Percentiles rank a stretch among this genome's conserved stretches.
Evolutionary conservation across 2,329 filamentous ascomycete species (phyloP).

Genomic region (Sporothrix dimorphospora): DNA sequence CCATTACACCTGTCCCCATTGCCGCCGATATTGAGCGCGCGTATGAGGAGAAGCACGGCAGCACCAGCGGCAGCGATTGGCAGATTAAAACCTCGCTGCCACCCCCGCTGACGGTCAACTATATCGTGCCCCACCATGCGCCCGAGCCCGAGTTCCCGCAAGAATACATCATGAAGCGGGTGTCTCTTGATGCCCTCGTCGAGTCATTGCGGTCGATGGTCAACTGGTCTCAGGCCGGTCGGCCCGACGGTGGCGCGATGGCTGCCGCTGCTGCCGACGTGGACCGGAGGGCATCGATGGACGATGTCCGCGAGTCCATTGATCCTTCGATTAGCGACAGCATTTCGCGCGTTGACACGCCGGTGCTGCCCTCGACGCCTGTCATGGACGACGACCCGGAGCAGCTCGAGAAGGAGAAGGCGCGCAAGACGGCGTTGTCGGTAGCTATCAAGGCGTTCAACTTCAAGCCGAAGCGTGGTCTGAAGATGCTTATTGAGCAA

Average conservation of each 20-base stretch:
- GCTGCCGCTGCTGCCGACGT: constrained; percentile 47
- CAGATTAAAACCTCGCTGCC: constrained; percentile 83
- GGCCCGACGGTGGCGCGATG: constrained; percentile 57
- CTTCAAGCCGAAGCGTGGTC: constrained; percentile 93
- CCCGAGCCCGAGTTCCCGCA: constrained; percentile 74
- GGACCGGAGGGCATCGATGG: constrained; percentile 57
- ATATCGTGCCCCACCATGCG: constrained; percentile 65
- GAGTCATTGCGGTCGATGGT: constrained; percentile 88
- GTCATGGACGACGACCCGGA: constrained; percentile 80
- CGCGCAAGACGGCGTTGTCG: constrained; percentile 86
- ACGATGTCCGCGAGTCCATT: constrained; percentile 70
- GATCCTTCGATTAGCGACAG: constrained; percentile 68
- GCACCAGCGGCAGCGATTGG: constrained; percentile 72
- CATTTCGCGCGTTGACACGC: constrained; percentile 63
- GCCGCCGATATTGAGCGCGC: constrained; percentile 79
- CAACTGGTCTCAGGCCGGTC: constrained; percentile 76
- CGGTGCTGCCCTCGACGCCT: constrained; percentile 66
- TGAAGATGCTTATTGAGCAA: constrained; percentile 80
- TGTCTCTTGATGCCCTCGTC: constrained; percentile 85
- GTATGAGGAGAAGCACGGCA: constrained; percentile 78
- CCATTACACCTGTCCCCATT: constrained; percentile 75
- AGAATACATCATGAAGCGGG: constrained; percentile 89
- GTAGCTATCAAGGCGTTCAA: constrained; percentile 94
- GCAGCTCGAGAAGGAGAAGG: constrained; percentile 93
- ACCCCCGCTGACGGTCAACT: constrained; percentile 79